These are phyloP conservation scores for Leccinum uliginosum DNA, from an alignment of 768 basidiomycete genomes.

Conservation along the genomic window DNA sequence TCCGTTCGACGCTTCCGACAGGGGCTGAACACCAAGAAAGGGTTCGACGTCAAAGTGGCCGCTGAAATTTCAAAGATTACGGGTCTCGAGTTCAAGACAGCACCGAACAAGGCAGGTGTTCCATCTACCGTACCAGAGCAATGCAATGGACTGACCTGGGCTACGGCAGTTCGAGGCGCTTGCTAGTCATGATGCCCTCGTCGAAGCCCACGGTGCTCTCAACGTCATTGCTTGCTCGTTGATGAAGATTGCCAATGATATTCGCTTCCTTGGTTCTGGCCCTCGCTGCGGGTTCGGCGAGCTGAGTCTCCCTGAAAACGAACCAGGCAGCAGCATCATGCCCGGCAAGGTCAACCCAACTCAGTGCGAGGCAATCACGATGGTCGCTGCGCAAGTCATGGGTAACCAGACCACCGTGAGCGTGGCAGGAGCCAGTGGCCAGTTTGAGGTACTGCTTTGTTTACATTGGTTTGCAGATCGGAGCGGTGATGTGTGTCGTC, in stretches of 20 bases:
- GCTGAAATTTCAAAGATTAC: constrained; percentile 88
- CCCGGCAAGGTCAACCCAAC: constrained; percentile 99
- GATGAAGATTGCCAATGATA: constrained; percentile 99
- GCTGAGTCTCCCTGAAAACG: constrained; percentile 92
- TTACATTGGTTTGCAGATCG: constrained; percentile 1
- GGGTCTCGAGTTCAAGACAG: constrained; percentile 88
- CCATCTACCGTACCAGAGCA: not conserved
- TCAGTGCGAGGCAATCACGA: constrained; percentile 97
- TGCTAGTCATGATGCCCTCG: constrained; percentile 96
- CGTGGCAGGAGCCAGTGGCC: constrained; percentile 90
- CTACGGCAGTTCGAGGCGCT: constrained; percentile 85
- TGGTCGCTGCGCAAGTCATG: constrained; percentile 98
- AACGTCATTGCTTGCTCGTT: constrained; percentile 95
- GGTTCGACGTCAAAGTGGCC: constrained; percentile 94
- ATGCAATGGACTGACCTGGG: constrained; percentile 3
- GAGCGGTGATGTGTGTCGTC: constrained; percentile 6
- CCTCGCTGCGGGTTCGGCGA: constrained; percentile 98
- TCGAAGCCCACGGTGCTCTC: constrained; percentile 94
- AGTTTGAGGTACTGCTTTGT: constrained; percentile 77
- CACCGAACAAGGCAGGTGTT: constrained; percentile 85
- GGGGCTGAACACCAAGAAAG: constrained; percentile 96
- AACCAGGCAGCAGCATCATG: constrained; percentile 99
- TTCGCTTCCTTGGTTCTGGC: constrained; percentile 95
- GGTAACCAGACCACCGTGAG: constrained; percentile 94
- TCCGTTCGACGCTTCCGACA: constrained; percentile 29